Percentiles rank a stretch among this genome's conserved stretches.
phyloP scores from a whole-genome alignment of 768 basidiomycete species.

The Mycena rosella region DNA sequence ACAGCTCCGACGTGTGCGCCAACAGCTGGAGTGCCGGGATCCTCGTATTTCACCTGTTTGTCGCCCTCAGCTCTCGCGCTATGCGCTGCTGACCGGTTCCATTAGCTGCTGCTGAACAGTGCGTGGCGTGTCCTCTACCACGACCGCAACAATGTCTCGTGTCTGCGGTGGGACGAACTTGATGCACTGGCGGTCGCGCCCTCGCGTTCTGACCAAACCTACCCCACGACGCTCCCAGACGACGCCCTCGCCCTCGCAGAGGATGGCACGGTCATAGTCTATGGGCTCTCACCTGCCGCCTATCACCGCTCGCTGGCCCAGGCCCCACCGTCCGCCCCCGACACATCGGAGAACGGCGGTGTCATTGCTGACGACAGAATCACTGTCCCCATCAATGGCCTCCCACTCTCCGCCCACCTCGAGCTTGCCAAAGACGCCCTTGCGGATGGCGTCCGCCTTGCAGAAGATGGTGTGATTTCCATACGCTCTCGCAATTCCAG shows the following conservation, averaged over 20 bases:
- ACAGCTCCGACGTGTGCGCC: not conserved
- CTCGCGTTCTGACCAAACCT: not conserved
- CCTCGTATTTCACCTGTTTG: conserved; percentile 6
- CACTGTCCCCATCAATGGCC: not conserved
- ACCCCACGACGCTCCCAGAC: not conserved
- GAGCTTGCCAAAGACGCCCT: not conserved
- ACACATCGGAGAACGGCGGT: not conserved
- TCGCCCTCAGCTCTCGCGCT: not conserved
- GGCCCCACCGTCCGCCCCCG: too few species aligned
- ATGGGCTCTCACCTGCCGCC: too few species aligned
- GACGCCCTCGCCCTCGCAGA: too few species aligned
- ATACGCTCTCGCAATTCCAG: not conserved
- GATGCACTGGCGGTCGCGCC: not conserved
- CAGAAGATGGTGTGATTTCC: not conserved
- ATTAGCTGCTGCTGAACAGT: not conserved
- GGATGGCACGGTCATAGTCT: not conserved
- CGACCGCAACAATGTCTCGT: not conserved
- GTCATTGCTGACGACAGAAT: not conserved
- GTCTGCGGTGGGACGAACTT: not conserved
- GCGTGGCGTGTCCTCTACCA: not conserved
- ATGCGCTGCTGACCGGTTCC: not conserved
- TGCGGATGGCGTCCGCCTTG: not conserved
- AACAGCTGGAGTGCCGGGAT: conserved; percentile 17
- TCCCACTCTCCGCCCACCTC: not conserved
- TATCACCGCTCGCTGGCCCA: too few species aligned